Conservation (phyloP, 2,329 filamentous ascomycete genomes). For the Epichloe baconii region DNA sequence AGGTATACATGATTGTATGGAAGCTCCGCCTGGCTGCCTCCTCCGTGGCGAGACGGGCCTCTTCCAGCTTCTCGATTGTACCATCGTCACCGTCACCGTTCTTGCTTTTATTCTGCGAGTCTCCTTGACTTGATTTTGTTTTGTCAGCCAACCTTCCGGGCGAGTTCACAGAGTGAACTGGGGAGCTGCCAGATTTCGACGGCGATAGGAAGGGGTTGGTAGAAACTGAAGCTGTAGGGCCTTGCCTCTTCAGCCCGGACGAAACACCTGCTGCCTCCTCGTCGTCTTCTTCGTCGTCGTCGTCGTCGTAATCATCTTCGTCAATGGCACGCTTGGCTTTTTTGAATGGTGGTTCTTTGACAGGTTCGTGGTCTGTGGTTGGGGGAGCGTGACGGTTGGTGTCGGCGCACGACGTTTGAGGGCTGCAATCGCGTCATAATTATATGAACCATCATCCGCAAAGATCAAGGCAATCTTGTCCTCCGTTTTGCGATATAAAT, state of each 20-base stretch:
- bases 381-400: constrained; percentile 32
- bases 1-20: constrained; percentile 84
- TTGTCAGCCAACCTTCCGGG: constrained; percentile 45
- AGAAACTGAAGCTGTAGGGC: constrained; percentile 34
- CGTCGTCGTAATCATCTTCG: constrained; percentile 74
- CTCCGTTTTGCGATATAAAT: constrained; percentile 66
- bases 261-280: constrained; percentile 48
- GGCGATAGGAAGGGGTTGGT: constrained; percentile 51
- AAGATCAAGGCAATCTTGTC: constrained; percentile 68
- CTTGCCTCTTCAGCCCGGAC: constrained; percentile 33
- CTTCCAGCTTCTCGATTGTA: constrained; percentile 83
- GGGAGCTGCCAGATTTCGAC: constrained; percentile 56
- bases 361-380: constrained; percentile 44
- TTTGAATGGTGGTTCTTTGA: constrained; percentile 53
- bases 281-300: constrained; percentile 63
- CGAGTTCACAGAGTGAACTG: constrained; percentile 47
- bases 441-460: constrained; percentile 39
- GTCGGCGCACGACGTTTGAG: constrained; percentile 30
- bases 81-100: constrained; percentile 51
- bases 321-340: constrained; percentile 66
- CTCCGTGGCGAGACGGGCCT: constrained; percentile 81
- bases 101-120: constrained; percentile 44
- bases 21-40: constrained; percentile 83
- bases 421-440: constrained; percentile 39
- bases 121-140: constrained; percentile 32